These are phyloP conservation scores for Phoma sp. DNA, from an alignment of 2,329 filamentous ascomycete species.

Conservation along the genomic window DNA sequence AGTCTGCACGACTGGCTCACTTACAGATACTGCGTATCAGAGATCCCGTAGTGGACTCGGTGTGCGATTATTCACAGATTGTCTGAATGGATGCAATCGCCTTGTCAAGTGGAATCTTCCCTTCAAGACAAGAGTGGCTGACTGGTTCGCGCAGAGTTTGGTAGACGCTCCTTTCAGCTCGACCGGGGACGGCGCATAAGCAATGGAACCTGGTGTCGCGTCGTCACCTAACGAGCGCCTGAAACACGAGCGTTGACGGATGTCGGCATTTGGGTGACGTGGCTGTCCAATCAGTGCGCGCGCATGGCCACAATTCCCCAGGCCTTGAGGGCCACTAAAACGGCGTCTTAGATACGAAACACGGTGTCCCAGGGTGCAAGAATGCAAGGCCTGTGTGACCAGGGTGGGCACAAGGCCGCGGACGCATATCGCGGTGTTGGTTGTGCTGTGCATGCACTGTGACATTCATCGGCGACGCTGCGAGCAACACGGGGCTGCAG, in stretches of 20 bases:
- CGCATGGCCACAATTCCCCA: conserved; percentile 6
- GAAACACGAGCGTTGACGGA: conserved; percentile 11
- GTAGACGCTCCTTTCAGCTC: conserved; percentile 1
- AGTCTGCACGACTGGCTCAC: conserved; percentile 5
- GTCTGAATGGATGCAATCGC: conserved; percentile 1
- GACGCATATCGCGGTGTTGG: conserved; percentile 10
- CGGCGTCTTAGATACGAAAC: conserved; percentile 13
- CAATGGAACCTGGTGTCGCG: conserved; percentile 1
- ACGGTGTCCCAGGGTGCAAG: conserved; percentile 1
- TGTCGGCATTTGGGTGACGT: conserved; percentile 1
- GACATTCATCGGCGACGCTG: not conserved
- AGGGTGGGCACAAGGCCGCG: conserved; percentile 1
- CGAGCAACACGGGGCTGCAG: not conserved
- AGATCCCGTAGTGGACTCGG: conserved; percentile 23
- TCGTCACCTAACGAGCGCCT: conserved; percentile 9
- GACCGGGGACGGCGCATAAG: conserved; percentile 2
- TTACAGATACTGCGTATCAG: conserved; percentile 32
- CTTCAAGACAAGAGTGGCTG: not conserved
- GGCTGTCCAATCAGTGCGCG: conserved; percentile 1
- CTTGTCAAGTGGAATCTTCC: not conserved
- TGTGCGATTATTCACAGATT: conserved; percentile 9
- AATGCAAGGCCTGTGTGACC: conserved; percentile 5
- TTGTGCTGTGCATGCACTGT: not conserved
- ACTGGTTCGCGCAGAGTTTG: conserved; percentile 8
- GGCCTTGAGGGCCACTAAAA: conserved; percentile 13